Base-by-base conservation (phyloP, 768 basidiomycete genomes). In the Lentinula aciculospora region DNA sequence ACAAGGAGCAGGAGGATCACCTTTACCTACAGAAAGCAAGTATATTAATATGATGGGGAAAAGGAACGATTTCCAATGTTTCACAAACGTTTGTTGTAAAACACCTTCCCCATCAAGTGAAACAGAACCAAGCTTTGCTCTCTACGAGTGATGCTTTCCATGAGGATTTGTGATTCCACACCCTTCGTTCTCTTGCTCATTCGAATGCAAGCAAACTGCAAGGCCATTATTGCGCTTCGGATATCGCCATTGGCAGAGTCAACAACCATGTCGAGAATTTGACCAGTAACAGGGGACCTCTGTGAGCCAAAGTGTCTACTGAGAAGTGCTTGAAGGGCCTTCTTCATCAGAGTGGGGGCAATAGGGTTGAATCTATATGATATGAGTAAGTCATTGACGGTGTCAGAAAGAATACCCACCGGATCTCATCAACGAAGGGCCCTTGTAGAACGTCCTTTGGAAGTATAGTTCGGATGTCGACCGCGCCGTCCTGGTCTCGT, bases 31-130 rank as follows among this genome's bases (percentile, higher is more conserved):
- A 60, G 27, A 31, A n/a, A 37, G 25, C 4, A 25, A 32, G 25
- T 3, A 48, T 4, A 9, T 21, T 4, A 7, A 21, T 12, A 53
- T 37, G 23, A 60, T n/a, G 21, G 29, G 28, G 4, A 17, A 47
- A 42, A 34, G 31, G 12, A 32, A 23, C 17, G 47, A 31, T n/a
- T 49, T 34, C n/a, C 50, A 42, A n/a, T n/a, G n/a, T 40, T 47
- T 28, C 1, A 71, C 83, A 56, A 44, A 97, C 97, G 84, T 71
- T 98, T 99, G 69, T 96, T 98, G 68, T 97, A 98, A 48, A 98
- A 69, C 1, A 98, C 82, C 72, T 92, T 96, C 15, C 97, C 97
- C 49, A 99, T 75, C 17, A 98, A 71, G 71, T 98, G 97, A 67
- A 99, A 99, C 51, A 99, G 72, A 9, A 83, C 84, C 15, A 99